phyloP scores from a whole-genome alignment of 805 yeast genomes.

The Barnettozyma botsteinii region DNA sequence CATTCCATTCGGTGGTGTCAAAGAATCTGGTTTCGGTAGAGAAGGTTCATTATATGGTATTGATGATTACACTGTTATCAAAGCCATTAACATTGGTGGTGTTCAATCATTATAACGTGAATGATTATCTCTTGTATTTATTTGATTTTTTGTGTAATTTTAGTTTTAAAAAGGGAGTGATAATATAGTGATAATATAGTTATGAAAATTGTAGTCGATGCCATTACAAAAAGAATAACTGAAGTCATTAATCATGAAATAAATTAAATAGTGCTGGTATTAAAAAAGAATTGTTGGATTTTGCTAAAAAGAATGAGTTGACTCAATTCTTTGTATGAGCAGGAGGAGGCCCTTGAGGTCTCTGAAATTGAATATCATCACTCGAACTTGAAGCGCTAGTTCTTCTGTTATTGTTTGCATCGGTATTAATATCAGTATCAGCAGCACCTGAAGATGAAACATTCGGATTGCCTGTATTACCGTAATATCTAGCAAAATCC shows the following conservation, averaged over 20 bases:
- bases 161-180: too few species aligned
- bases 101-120: conserved; percentile 10
- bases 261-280: background rate
- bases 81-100: conserved; percentile 46
- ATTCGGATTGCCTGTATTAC: conserved; percentile 3
- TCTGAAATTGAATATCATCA: background rate
- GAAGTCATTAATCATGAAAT: background rate
- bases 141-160: too few species aligned
- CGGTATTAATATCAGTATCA: background rate
- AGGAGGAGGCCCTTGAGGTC: conserved; percentile 11
- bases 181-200: too few species aligned
- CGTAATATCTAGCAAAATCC: conserved; percentile 23
- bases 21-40: conserved; percentile 65
- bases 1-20: conserved; percentile 59
- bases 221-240: background rate
- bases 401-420: too few species aligned
- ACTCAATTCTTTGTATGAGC: conserved; percentile 5
- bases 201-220: too few species aligned
- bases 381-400: too few species aligned
- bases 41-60: conserved; percentile 61
- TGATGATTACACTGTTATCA: conserved; percentile 52
- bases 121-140: too few species aligned
- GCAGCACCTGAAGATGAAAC: background rate
- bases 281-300: too few species aligned
- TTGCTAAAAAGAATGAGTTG: too few species aligned